Evolutionary conservation across 768 basidiomycete species (phyloP).

Genomic region (Amanita fuliginea): DNA sequence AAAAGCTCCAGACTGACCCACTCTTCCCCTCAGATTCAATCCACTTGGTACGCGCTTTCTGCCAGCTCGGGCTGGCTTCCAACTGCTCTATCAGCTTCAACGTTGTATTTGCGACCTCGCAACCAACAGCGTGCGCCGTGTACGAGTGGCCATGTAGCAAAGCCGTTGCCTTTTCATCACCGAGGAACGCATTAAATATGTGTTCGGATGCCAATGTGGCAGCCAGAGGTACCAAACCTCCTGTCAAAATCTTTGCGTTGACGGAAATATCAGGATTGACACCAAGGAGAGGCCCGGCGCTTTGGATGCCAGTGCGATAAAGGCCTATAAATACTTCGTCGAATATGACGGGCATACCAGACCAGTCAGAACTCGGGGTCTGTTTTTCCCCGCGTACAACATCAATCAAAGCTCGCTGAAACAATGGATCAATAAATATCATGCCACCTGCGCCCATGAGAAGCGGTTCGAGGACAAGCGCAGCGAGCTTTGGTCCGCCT

Average conservation of each 20-base stretch:
- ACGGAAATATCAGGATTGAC: slow-evolving; percentile 80
- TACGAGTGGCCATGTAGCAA: slow-evolving; percentile 94
- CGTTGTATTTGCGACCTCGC: slow-evolving; percentile 80
- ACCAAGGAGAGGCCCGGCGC: slow-evolving; percentile 54
- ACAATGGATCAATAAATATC: slow-evolving; percentile 95
- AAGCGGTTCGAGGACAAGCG: slow-evolving; percentile 83
- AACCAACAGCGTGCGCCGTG: slow-evolving; percentile 89
- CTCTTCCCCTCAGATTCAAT: slow-evolving; percentile 11
- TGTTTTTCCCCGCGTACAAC: slow-evolving; percentile 42
- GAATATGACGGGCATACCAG: slow-evolving; percentile 81
- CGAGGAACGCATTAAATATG: slow-evolving; percentile 73
- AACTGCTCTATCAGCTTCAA: slow-evolving; percentile 51
- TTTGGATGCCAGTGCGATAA: slow-evolving; percentile 73
- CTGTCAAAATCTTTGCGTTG: slow-evolving; percentile 89
- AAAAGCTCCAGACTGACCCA: slow-evolving; percentile 69
- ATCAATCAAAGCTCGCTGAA: slow-evolving; percentile 83
- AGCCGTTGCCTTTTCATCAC: slow-evolving; percentile 71
- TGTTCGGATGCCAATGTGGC: slow-evolving; percentile 73
- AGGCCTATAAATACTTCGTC: slow-evolving; percentile 95
- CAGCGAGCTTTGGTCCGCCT: slow-evolving; percentile 42
- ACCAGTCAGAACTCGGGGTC: slow-evolving; percentile 27
- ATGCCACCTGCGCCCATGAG: slow-evolving; percentile 95
- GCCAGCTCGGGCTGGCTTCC: slow-evolving; percentile 45
- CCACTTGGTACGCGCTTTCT: slow-evolving; percentile 52
- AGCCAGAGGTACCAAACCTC: slow-evolving; percentile 81